Conservation (phyloP, 495 filamentous ascomycete genomes). For the Talaromyces trachyspermus region DNA sequence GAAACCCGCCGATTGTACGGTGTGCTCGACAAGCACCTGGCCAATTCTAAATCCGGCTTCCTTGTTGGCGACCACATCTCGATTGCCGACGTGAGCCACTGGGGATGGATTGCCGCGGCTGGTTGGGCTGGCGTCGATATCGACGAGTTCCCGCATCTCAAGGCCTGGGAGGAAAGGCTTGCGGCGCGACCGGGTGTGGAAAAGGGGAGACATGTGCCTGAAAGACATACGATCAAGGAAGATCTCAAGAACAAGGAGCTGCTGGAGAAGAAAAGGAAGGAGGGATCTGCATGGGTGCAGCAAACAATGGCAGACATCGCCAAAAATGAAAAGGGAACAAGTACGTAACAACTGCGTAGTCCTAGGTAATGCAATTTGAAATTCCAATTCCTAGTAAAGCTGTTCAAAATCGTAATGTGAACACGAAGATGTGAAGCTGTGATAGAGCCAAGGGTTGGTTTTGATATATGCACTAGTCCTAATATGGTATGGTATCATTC, state of each 20-base stretch:
- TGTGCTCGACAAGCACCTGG: constrained; percentile 68
- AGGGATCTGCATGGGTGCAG: constrained; percentile 52
- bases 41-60: constrained; percentile 55
- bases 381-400: too few species aligned
- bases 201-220: constrained; percentile 74
- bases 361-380: too few species aligned
- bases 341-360: constrained; percentile 12
- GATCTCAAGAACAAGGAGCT: constrained; percentile 46
- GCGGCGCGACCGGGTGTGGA: constrained; percentile 58
- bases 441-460: too few species aligned
- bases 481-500: too few species aligned
- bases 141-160: constrained; percentile 67
- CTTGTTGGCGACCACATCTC: constrained; percentile 74
- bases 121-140: constrained; percentile 71
- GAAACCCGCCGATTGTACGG: constrained; percentile 77
- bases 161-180: constrained; percentile 69
- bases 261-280: constrained; percentile 45
- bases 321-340: constrained; percentile 28
- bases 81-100: constrained; percentile 78
- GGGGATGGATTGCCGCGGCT: constrained; percentile 61
- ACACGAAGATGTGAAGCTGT: too few species aligned
- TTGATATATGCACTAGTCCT: too few species aligned
- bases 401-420: too few species aligned
- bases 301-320: constrained; percentile 54
- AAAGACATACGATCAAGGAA: constrained; percentile 55